Evolutionary conservation across 192 early-diverging fungal genomes (phyloP), one percentile per base, ranked within the genome.

Genomic region (Spizellomyces punctatus): DNA sequence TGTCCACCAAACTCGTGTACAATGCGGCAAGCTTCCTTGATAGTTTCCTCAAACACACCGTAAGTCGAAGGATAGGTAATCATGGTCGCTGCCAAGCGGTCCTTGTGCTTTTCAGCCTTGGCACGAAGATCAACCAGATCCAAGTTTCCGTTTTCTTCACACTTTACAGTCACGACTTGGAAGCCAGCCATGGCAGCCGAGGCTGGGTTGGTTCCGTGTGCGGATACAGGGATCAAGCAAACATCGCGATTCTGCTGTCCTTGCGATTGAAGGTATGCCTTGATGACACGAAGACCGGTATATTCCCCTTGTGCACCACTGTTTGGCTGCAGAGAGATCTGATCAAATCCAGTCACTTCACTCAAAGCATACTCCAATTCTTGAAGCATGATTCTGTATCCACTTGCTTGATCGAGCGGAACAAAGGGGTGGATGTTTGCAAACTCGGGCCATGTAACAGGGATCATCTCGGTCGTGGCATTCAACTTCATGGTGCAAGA

Each of bases 401-500:
- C 98, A 65, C 88, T 86, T n/a, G 95, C 89, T 82, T 99, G 98
- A 56, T 96, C 92, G 50, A 82, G 72, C 46, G 98, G 98, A 8
- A 92, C 98, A 74, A 99, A 99, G 63, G 98, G 98, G 81, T 99
- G 98, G 63, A 99, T 90, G 77, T 89, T 86, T 71, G 87, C 87
- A 74, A 99, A 96, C 76, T 98, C 96, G 48, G 98, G 95, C 93
- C 95, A 98, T 22, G 98, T 98, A 56, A 99, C 90, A n/a, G 98
- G 98, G 75, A 99, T 99, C 93, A 99, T 97, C 85, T 99, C 95
- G 21, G 94, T 94, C 49, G 98, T 98, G 56, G 96, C 96, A 72
- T 99, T 99, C 16, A 99, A 86, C 89, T 99, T 98, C 98, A 99
- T 99, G 66, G 98, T 99, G 87, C 98, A 99, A 50, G 92, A 94